These are phyloP conservation scores for Pontederia crassipes DNA, from an alignment of 176 grass and related monocot genomes.

Conservation along the genomic window DNA sequence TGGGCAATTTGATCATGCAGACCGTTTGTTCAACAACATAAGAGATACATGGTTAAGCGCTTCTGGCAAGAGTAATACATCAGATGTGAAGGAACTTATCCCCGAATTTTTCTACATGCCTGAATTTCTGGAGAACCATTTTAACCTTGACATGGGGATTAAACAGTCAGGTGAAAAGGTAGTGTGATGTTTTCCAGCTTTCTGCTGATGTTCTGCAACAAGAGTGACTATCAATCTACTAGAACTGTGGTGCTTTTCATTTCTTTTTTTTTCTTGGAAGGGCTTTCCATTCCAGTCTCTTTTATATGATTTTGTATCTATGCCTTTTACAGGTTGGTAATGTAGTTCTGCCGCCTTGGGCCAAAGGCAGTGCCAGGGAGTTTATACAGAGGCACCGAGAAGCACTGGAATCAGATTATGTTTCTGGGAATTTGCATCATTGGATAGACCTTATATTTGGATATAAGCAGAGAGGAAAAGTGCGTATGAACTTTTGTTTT, in stretches of 20 bases:
- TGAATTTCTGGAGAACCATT: slow-evolving; percentile 87
- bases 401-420: slow-evolving; percentile 90
- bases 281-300: neutral
- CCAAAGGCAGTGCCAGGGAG: slow-evolving; percentile 79
- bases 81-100: slow-evolving; percentile 98
- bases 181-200: neutral
- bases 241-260: neutral
- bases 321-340: slow-evolving; percentile 60
- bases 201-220: neutral
- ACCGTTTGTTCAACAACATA: slow-evolving; percentile 85
- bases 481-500: slow-evolving; percentile 10
- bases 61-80: slow-evolving; percentile 96
- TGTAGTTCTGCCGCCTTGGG: slow-evolving; percentile 93
- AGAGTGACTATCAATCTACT: neutral
- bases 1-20: slow-evolving; percentile 92
- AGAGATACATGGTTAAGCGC: slow-evolving; percentile 87
- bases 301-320: neutral
- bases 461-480: slow-evolving; percentile 95
- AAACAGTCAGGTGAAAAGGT: slow-evolving; percentile 99
- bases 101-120: slow-evolving; percentile 98
- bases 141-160: slow-evolving; percentile 78
- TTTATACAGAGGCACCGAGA: slow-evolving; percentile 94
- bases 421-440: slow-evolving; percentile 95
- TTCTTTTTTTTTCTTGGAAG: neutral
- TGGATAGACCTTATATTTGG: slow-evolving; percentile 99